Conservation (phyloP, 768 basidiomycete genomes). For the Lentinus brumalis region DNA sequence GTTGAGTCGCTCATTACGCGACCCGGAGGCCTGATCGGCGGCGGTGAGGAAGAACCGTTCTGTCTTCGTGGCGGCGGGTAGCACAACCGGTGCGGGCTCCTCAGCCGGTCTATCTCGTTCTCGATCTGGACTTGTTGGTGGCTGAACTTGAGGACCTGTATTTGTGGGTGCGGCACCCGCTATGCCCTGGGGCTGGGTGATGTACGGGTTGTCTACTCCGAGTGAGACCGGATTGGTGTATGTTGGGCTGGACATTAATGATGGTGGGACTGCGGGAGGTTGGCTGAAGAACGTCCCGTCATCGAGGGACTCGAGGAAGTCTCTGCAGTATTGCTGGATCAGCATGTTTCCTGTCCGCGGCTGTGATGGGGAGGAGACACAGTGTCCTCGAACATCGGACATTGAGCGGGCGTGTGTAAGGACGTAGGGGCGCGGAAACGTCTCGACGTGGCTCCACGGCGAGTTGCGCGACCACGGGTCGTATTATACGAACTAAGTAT, state of each 20-base stretch:
- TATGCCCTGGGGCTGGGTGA: slow-evolving; percentile 26
- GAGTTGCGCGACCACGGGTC: too few relatives aligned
- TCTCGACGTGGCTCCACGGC: too few relatives aligned
- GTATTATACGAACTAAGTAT: too few relatives aligned
- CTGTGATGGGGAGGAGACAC: too few relatives aligned
- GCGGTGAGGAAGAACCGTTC: slow-evolving; percentile 92
- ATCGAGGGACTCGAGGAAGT: slow-evolving; percentile 87
- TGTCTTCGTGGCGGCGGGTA: slow-evolving; percentile 76
- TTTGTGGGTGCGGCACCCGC: slow-evolving; percentile 15
- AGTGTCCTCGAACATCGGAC: too few relatives aligned
- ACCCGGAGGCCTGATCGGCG: slow-evolving; percentile 91
- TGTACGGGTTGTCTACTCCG: slow-evolving; percentile 28
- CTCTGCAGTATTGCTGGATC: slow-evolving; percentile 44
- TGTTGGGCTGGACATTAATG: slow-evolving; percentile 42
- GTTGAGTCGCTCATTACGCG: slow-evolving; percentile 85
- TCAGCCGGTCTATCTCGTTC: slow-evolving; percentile 37
- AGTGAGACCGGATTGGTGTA: slow-evolving; percentile 26
- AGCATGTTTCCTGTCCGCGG: too few relatives aligned
- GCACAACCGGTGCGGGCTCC: slow-evolving; percentile 49
- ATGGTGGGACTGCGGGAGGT: slow-evolving; percentile 49
- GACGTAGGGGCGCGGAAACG: too few relatives aligned
- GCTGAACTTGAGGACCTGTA: slow-evolving; percentile 16
- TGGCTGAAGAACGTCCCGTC: slow-evolving; percentile 80
- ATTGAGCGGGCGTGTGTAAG: too few relatives aligned
- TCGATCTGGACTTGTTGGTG: slow-evolving; percentile 21